Base-by-base conservation (phyloP, 2,329 filamentous ascomycete species). In the Didymella lethalis region DNA sequence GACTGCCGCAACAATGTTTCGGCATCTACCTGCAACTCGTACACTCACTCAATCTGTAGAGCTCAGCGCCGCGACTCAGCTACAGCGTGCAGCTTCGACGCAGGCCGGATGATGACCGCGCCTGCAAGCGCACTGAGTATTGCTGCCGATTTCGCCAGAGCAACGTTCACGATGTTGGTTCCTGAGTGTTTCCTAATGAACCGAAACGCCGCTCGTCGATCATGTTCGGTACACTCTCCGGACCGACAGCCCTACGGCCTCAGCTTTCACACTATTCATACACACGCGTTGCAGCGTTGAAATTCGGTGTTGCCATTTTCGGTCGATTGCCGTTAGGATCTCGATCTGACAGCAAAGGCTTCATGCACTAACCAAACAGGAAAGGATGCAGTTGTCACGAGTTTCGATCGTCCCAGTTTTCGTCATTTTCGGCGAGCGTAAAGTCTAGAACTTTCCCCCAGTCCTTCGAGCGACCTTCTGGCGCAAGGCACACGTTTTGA, bases 331-430 rank as follows among this genome's bases (percentile, higher is more conserved):
- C 56, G 46, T 44, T 25, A 11, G 14, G 41, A 54, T 59, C 46
- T 54, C 56, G 56, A 59, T 54, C 56, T 59, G 50, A 46, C 50
- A 59, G 46, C 50, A 34, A 41, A 40, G 46, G 46, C 40, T 26
- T 40, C n/a, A 43, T 47, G 47, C 56, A 59, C 56, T 59, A 59
- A 59, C 51, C 50, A 47, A 23, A 50, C 40, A 23, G 36, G 50
- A 51, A 46, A n/a, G 10, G 8, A 32, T 36, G 31, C 48, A 51
- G 48, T 14, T 26, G 54, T 59, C 56, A 54, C 56, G 50, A 34
- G 56, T 44, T 44, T 54, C 47, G 40, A 51, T 59, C 41, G 34
- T 54, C 34, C 50, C 46, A 43, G 40, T 54, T 59, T 53, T 58
- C 18, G n/a, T 48, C 28, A 16, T 40, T 53, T 45, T 50, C 32